Evolutionary conservation across 2,329 filamentous ascomycete species (phyloP).

Genomic region (Botrytis pseudocinerea): DNA sequence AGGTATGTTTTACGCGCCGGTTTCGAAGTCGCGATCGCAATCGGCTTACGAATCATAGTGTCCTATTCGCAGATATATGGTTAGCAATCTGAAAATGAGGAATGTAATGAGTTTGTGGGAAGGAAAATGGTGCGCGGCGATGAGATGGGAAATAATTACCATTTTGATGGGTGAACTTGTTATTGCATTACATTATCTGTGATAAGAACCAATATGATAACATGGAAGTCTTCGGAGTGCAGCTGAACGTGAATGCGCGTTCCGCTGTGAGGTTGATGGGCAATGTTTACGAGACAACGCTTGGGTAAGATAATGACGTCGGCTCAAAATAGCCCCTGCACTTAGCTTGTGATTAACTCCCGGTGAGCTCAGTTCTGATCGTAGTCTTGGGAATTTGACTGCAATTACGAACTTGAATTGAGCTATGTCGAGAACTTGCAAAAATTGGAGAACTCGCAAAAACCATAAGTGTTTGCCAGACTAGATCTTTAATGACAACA

Average conservation of each 20-base stretch:
- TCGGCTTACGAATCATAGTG: conserved; percentile 50
- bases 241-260: background rate
- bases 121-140: background rate
- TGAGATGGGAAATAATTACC: background rate
- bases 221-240: background rate
- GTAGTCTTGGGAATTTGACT: background rate
- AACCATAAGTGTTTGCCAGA: background rate
- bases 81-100: background rate
- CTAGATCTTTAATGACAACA: background rate
- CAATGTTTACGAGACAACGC: conserved; percentile 10
- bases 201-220: background rate
- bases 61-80: conserved; percentile 46
- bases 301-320: conserved; percentile 18
- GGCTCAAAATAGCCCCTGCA: background rate
- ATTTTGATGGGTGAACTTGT: background rate
- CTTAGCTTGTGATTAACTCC: background rate
- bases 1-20: conserved; percentile 65
- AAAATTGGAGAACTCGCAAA: background rate
- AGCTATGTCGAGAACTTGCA: background rate
- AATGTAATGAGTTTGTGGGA: background rate
- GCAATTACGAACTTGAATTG: background rate
- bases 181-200: conserved; percentile 1
- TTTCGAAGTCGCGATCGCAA: conserved; percentile 59
- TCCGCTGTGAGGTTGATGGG: conserved; percentile 11
- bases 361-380: background rate